Evolutionary conservation across 73 alveolate genomes (phyloP), one percentile per base, ranked within the genome.

Genomic region (Paramecium sonneborni): DNA sequence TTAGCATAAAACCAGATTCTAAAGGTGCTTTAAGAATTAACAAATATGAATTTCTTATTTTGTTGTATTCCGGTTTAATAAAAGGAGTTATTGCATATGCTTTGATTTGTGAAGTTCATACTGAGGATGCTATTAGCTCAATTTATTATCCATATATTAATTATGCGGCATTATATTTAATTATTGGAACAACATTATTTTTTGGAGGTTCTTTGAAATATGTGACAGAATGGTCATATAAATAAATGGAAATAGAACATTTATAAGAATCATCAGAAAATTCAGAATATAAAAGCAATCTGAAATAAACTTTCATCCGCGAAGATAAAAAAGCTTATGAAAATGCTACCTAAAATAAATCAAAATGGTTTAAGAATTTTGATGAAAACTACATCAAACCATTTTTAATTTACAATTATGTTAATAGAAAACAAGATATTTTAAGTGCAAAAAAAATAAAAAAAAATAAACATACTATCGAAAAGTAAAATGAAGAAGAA

Each of bases 31-130:
- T 84, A 85, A 88, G 91, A 88, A 48, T 88, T 41, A 88, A 88
- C 28, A 70, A 52, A 88, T 88, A 88, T 72, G 94, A 88, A 69
- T 69, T 88, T 41, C 39, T 76, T 5, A 94, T 96, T 30, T 88
- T 96, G 6, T 94, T 96, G 93, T 96, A 88, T 91, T 92, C 97
- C 7, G 99, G 99, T 12, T 82, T 94, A 24, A 96, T 96, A 52
- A 95, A 98, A 93, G 99, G 99, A 10, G 98, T 97, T 52, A 94
- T 96, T 18, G 98, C 99, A 24, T 94, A 91, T 95, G 99, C 99
- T 4, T 92, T 96, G 39, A 92, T 96, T 1, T 92, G 76, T 6
- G 86, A 72, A 37, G 86, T 28, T 6, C 4, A 62, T 3, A 15
- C 30, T 30, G 84, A 14, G 6, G 38, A 15, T 30, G 84, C 21